A percentile compares a stretch with the other conserved stretches of the same genome.
phyloP scores from a whole-genome alignment of 2,329 filamentous ascomycete species.

The Trichoderma brevicompactum region DNA sequence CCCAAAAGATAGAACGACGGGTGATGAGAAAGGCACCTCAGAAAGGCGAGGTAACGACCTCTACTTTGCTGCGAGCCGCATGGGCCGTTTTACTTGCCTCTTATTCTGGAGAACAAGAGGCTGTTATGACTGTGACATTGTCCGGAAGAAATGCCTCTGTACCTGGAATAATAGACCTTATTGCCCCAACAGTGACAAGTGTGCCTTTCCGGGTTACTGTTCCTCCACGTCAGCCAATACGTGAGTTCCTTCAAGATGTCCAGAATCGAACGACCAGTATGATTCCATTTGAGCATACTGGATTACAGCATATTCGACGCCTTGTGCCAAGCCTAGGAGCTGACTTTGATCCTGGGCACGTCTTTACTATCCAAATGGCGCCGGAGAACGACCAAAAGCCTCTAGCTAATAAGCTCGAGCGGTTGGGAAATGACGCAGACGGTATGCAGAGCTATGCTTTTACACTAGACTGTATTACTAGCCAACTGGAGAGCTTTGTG shows the following conservation, averaged over 20 bases:
- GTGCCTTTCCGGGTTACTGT: conserved; percentile 36
- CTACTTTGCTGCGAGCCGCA: background rate
- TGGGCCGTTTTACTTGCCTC: conserved; percentile 9
- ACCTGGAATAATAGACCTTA: conserved; percentile 34
- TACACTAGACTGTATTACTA: background rate
- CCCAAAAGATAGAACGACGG: background rate
- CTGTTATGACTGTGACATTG: conserved; percentile 36
- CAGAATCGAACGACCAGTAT: background rate
- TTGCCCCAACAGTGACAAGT: conserved; percentile 39
- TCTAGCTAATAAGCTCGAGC: background rate
- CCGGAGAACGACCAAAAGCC: background rate
- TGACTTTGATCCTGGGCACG: background rate
- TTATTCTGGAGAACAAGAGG: conserved; percentile 9
- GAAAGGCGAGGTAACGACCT: background rate
- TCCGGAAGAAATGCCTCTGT: conserved; percentile 38
- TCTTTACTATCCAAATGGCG: background rate
- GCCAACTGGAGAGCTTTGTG: too few species aligned
- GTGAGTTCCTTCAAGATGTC: conserved; percentile 29
- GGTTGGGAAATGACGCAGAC: background rate
- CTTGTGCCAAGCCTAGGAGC: conserved; percentile 20
- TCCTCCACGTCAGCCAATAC: conserved; percentile 9
- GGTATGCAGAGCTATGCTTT: background rate
- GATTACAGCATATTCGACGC: conserved; percentile 31
- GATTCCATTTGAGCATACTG: conserved; percentile 31
- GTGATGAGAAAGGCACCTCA: background rate